Conservation (phyloP, 139 green algal genomes). For the Tetratostichococcus sp. region DNA sequence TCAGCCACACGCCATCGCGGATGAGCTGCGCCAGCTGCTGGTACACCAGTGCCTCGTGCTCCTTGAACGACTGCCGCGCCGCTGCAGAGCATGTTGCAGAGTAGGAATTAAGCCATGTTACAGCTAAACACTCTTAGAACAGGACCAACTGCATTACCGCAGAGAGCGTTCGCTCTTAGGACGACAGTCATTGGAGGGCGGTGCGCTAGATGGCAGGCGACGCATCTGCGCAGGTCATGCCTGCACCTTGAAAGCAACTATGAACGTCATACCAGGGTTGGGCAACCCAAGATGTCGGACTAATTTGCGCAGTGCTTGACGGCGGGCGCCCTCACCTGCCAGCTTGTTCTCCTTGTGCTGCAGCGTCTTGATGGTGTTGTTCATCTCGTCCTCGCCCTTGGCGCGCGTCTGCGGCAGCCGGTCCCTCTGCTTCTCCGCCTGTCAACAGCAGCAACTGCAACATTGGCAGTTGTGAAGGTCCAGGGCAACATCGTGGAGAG, state of each 20-base stretch:
- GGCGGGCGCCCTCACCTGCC: slow-evolving; percentile 27
- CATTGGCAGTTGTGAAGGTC: too few relatives aligned
- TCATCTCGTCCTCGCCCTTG: slow-evolving; percentile 66
- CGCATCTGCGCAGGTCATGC: too few relatives aligned
- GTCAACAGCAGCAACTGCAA: background rate
- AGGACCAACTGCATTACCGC: too few relatives aligned
- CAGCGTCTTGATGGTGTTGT: slow-evolving; percentile 57
- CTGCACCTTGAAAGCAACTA: too few relatives aligned
- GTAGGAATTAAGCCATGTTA: too few relatives aligned
- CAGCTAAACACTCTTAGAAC: background rate
- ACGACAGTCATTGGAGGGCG: too few relatives aligned
- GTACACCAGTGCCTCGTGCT: slow-evolving; percentile 78
- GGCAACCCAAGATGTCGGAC: too few relatives aligned
- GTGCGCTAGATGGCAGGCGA: too few relatives aligned
- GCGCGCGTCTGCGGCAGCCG: slow-evolving; percentile 40
- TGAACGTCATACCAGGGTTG: too few relatives aligned
- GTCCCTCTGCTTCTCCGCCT: slow-evolving; percentile 46
- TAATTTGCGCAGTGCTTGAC: too few relatives aligned
- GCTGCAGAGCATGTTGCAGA: slow-evolving; percentile 28
- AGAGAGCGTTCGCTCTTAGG: too few relatives aligned
- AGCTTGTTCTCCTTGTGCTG: slow-evolving; percentile 82
- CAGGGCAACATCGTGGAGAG: too few relatives aligned
- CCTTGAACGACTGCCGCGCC: slow-evolving; percentile 63
- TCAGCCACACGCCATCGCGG: slow-evolving; percentile 75
- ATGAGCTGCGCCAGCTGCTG: slow-evolving; percentile 79